These are phyloP conservation scores for Iris pallida DNA, from an alignment of 116 monocot species.

Conservation along the genomic window DNA sequence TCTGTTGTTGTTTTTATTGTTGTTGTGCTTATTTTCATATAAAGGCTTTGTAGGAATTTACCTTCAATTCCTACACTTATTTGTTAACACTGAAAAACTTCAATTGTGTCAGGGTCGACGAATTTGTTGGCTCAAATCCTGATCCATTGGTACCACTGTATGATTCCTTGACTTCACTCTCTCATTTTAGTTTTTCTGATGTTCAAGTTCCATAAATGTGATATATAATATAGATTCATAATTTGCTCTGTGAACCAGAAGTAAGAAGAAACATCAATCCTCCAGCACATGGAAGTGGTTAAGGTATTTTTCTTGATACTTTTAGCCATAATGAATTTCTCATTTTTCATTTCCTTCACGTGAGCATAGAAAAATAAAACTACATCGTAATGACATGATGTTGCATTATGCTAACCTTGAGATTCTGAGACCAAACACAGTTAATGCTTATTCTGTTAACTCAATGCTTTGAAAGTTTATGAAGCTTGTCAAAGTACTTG, in stretches of 20 bases:
- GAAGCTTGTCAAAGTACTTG: too few species aligned
- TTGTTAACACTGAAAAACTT: background rate
- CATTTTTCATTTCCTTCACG: too few species aligned
- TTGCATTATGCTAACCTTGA: too few species aligned
- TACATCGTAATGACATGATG: too few species aligned
- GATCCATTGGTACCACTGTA: slow-evolving; percentile 25
- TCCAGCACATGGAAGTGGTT: slow-evolving; percentile 10
- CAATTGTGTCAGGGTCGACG: slow-evolving; percentile 11
- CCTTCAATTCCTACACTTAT: too few species aligned
- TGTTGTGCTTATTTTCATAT: too few species aligned
- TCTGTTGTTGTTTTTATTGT: too few species aligned
- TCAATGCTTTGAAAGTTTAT: too few species aligned
- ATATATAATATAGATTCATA: background rate
- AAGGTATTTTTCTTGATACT: background rate
- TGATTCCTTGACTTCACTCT: slow-evolving; percentile 3
- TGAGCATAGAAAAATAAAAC: too few species aligned
- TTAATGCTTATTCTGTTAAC: too few species aligned
- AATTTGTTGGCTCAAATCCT: slow-evolving; percentile 13
- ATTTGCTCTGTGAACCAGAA: slow-evolving; percentile 9
- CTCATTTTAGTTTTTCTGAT: background rate
- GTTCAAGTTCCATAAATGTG: background rate
- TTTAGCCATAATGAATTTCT: background rate
- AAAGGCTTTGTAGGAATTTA: too few species aligned
- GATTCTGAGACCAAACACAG: too few species aligned
- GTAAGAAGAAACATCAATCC: slow-evolving; percentile 15